Evolutionary conservation across 1,139 yeast species (phyloP).

Genomic region (Protomyces pachydermus): DNA sequence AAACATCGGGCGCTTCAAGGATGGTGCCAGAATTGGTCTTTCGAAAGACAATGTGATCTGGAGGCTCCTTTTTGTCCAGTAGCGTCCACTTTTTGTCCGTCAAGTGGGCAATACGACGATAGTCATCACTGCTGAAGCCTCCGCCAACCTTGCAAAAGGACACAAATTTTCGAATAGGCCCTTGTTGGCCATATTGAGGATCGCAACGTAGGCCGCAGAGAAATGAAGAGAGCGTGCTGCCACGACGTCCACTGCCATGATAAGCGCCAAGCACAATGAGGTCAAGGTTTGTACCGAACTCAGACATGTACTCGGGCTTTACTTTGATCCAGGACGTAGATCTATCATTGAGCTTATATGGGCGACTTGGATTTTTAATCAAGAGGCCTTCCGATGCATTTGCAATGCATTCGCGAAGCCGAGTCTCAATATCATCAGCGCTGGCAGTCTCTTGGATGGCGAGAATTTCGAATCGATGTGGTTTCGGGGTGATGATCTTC

Average conservation of each 20-base stretch:
- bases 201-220: conserved; percentile 61
- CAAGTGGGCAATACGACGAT: conserved; percentile 48
- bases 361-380: conserved; percentile 58
- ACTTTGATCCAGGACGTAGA: conserved; percentile 72
- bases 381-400: conserved; percentile 77
- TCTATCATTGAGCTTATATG: conserved; percentile 58
- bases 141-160: conserved; percentile 81
- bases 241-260: conserved; percentile 55
- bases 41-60: conserved; percentile 53
- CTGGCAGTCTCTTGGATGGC: conserved; percentile 31
- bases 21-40: conserved; percentile 35
- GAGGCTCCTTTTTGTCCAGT: conserved; percentile 40
- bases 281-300: conserved; percentile 83
- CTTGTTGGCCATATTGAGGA: conserved; percentile 36
- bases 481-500: conserved; percentile 48
- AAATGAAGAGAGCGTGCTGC: conserved; percentile 49
- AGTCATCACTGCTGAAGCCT: conserved; percentile 67
- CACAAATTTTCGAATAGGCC: conserved; percentile 40
- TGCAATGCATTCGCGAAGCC: conserved; percentile 56
- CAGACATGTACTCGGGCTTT: conserved; percentile 83
- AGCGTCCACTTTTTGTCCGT: conserved; percentile 62
- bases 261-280: conserved; percentile 71
- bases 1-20: conserved; percentile 54
- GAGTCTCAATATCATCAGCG: conserved; percentile 44
- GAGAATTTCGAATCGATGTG: conserved; percentile 55